phyloP scores from a whole-genome alignment of 768 basidiomycete species.

The Gautieria morchelliformis region DNA sequence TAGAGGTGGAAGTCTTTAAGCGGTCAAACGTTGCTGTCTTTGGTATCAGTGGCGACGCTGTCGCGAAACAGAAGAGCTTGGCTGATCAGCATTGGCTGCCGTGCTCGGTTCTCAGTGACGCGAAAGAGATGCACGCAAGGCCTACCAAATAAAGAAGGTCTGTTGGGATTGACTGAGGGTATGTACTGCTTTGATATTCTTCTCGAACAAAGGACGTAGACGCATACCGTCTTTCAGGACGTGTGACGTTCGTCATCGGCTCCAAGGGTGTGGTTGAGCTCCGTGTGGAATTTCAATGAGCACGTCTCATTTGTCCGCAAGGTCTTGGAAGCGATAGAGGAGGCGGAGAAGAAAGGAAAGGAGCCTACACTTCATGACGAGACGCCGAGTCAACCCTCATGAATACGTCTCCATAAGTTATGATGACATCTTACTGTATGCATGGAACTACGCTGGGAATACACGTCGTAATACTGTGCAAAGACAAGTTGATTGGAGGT shows the following conservation, averaged over 20 bases:
- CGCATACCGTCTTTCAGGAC: conserved; percentile 16
- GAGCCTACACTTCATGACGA: neutral
- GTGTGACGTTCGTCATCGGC: conserved; percentile 74
- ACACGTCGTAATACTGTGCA: no score
- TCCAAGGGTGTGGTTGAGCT: conserved; percentile 56
- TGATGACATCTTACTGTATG: no score
- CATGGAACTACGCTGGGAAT: no score
- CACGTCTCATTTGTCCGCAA: conserved; percentile 66
- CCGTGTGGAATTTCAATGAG: conserved; percentile 50
- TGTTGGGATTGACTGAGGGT: conserved; percentile 53
- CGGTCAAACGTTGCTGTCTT: conserved; percentile 54
- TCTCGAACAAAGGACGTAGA: neutral
- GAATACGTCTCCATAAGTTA: neutral
- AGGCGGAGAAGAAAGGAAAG: conserved; percentile 21
- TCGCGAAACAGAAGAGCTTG: conserved; percentile 65
- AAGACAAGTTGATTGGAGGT: no score
- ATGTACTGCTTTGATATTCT: neutral
- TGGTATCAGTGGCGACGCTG: conserved; percentile 65
- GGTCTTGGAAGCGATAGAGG: conserved; percentile 47
- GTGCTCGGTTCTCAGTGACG: conserved; percentile 73
- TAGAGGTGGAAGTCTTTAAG: conserved; percentile 60
- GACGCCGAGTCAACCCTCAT: neutral
- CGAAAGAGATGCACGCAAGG: conserved; percentile 47
- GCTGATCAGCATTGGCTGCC: conserved; percentile 60
- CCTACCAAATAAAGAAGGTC: conserved; percentile 54